Evolutionary conservation across 2,329 filamentous ascomycete genomes (phyloP).

Genomic region (Fusarium sp.): DNA sequence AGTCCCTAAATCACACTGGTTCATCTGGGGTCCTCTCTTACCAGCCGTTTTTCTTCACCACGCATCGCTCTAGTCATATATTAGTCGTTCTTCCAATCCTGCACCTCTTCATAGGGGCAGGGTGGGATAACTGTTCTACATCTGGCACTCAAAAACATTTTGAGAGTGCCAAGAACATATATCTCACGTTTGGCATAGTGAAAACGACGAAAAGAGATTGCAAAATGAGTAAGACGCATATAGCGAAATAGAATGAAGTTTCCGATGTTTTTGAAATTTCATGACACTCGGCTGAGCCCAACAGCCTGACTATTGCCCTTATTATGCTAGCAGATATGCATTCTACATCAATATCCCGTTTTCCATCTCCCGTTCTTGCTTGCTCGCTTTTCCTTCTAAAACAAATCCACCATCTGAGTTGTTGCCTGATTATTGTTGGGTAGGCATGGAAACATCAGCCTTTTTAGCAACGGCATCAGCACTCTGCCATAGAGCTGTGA

Average conservation of each 20-base stretch:
- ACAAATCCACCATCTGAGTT: not conserved
- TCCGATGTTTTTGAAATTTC: conserved; percentile 25
- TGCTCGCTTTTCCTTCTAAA: not conserved
- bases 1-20: not conserved
- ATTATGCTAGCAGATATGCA: conserved; percentile 21
- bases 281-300: conserved; percentile 5
- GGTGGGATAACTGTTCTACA: not conserved
- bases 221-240: not conserved
- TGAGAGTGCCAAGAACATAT: not conserved
- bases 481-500: conserved; percentile 89
- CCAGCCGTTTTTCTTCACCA: not conserved
- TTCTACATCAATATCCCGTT: not conserved
- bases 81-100: not conserved
- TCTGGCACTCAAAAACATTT: not conserved
- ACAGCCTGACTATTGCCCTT: not conserved
- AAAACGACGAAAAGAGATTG: not conserved
- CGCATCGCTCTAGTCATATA: not conserved
- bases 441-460: conserved; percentile 90
- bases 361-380: conserved; percentile 7
- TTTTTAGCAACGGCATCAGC: conserved; percentile 87
- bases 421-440: conserved; percentile 47
- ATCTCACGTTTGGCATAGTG: not conserved
- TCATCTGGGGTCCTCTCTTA: too few relatives aligned
- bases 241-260: not conserved
- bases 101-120: not conserved